Evolutionary conservation across 148 eudicot species (phyloP).

Genomic region (Bassia scoparia): DNA sequence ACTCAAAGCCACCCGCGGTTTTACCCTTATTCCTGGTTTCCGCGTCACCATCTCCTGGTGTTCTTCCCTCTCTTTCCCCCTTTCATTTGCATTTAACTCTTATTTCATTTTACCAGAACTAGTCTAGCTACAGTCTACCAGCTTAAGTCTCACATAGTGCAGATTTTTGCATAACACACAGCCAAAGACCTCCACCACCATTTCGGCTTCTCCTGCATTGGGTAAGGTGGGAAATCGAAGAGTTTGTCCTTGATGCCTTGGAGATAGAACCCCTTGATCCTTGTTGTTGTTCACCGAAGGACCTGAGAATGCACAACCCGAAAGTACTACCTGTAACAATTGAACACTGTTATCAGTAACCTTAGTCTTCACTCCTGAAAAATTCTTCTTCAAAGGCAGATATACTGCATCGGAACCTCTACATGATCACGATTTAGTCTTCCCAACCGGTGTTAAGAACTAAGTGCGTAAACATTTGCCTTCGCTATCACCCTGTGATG

Average conservation of each 20-base stretch:
- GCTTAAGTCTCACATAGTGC: no score
- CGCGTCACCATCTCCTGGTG: no score
- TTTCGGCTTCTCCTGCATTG: conserved; percentile 60
- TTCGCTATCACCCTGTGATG: conserved; percentile 14
- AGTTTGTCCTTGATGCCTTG: conserved; percentile 53
- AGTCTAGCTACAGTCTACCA: no score
- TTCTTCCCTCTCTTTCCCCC: no score
- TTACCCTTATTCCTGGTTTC: no score
- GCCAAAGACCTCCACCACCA: conserved; percentile 85
- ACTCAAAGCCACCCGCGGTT: no score
- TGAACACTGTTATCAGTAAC: neutral
- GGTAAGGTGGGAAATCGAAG: conserved; percentile 36
- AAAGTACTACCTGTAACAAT: conserved; percentile 12
- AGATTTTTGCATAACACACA: no score
- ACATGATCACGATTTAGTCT: neutral
- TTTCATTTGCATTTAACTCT: no score
- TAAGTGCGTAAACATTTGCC: conserved; percentile 1
- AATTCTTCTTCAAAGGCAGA: conserved; percentile 1
- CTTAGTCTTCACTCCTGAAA: conserved; percentile 12
- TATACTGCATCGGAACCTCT: conserved; percentile 1
- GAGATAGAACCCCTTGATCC: conserved; percentile 6
- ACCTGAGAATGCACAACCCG: conserved; percentile 2
- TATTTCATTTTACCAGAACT: no score
- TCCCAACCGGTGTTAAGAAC: neutral
- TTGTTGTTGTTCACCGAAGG: conserved; percentile 16